Evolutionary conservation across 495 filamentous ascomycete species (phyloP).

Genomic region (Neurospora intermedia): DNA sequence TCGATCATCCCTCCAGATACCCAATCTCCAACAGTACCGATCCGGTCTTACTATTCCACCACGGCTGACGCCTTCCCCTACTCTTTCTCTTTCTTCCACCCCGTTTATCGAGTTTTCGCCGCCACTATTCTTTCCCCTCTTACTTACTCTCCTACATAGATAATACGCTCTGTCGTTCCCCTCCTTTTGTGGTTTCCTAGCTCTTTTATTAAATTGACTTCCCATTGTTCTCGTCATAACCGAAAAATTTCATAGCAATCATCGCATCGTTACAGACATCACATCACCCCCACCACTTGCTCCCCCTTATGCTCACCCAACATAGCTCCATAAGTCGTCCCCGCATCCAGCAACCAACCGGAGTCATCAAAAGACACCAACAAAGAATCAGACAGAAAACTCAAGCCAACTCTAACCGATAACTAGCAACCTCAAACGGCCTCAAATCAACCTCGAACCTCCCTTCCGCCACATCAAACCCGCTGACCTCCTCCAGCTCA

Average conservation of each 20-base stretch:
- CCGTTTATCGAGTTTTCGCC: neutral
- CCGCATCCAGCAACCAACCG: neutral
- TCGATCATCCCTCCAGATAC: neutral
- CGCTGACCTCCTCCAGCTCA: constrained; percentile 47
- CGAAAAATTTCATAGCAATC: neutral
- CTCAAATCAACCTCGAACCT: constrained; percentile 55
- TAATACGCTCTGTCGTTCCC: neutral
- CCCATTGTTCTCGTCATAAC: neutral
- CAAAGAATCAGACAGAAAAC: neutral
- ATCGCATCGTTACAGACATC: neutral
- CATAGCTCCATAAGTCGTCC: neutral
- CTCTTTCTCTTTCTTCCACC: neutral
- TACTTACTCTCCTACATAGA: neutral
- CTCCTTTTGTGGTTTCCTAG: neutral
- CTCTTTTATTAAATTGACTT: neutral
- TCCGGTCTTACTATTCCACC: neutral
- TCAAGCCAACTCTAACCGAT: constrained; percentile 53
- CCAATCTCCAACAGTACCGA: neutral
- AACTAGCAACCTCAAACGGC: constrained; percentile 88
- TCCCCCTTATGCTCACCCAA: neutral
- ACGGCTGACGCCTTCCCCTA: neutral
- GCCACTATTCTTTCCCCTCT: neutral
- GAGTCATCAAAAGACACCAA: neutral
- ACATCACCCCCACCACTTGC: neutral
- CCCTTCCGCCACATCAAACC: constrained; percentile 27